A percentile compares a stretch with the other conserved stretches of the same genome.
phyloP scores from a whole-genome alignment of 441 rosid species.

The Adansonia madagascariensis region DNA sequence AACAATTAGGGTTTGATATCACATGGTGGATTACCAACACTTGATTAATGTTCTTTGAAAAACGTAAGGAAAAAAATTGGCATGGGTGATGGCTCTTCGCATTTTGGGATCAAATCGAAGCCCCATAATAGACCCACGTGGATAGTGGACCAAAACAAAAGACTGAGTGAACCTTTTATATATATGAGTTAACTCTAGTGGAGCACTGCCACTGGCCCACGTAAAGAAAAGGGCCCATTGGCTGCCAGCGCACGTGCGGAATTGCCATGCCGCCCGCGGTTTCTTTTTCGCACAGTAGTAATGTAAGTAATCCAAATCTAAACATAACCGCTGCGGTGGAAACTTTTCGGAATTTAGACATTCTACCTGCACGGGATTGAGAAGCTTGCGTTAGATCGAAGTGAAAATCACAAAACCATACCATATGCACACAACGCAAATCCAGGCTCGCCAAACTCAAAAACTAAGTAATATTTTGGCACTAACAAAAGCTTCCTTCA shows the following conservation, averaged over 20 bases:
- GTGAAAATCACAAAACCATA: background rate
- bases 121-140: background rate
- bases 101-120: too few species aligned
- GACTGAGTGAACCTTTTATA: too few species aligned
- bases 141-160: too few species aligned
- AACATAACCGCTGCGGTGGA: background rate
- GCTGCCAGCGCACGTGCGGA: background rate
- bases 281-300: background rate
- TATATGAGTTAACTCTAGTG: background rate
- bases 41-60: too few species aligned
- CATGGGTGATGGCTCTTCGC: too few species aligned
- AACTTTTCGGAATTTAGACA: constrained; percentile 12
- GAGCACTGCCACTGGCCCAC: background rate
- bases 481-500: background rate
- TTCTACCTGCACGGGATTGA: constrained; percentile 21
- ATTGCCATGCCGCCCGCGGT: background rate
- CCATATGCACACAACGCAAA: background rate
- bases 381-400: constrained; percentile 37
- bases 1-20: too few species aligned
- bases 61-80: too few species aligned
- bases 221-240: background rate
- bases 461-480: background rate
- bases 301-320: background rate
- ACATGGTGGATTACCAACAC: too few species aligned
- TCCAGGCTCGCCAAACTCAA: background rate